Base-by-base conservation (phyloP, 192 early-diverging fungal species). In the Gaertneriomyces sp. region DNA sequence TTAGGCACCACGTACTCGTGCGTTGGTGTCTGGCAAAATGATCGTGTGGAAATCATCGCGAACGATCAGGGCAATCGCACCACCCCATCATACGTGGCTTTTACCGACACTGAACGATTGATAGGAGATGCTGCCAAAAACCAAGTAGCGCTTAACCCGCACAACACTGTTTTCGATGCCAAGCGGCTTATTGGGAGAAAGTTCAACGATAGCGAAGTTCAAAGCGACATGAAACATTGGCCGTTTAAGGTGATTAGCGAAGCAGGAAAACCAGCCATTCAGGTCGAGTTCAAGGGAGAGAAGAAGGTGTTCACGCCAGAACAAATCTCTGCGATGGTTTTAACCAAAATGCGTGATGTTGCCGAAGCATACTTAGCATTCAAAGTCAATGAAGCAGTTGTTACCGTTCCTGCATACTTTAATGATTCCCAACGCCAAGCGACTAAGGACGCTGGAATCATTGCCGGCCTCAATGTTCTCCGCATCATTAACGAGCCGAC, bases 41-140 rank as follows among this genome's bases (percentile, higher is more conserved):
- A 53, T 91, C 75, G 76, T 89, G 69, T 94, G 58, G 93, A 95
- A 77, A 94, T 98, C 72, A 93, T 98, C 73, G 92, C 93, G 81
- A 98, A 98, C 82, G 96, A 96, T 79, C 94, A 98, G 83, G 96
- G 96, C 77, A 93, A 95, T 87, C 89, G 96, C 68, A 98, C 92
- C 64, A 98, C 94, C 51, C 93, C 96, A 45, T 96, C 94, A 65
- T 96, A 96, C 65, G 96, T 98, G 63, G 93, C 77, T 39, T 98
- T 98, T 84, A 93, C 93, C 47, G 96, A 96, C 85, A 78, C 84
- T 64, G 96, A 98, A 85, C 94, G 96, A 80, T 89, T 98, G 63
- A 94, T 98, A 72, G 96, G 96, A 74, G 94, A 98, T 79, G 92
- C 94, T 61, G 94, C 96, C 73, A 98, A 96, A 89, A 98, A 96